Base-by-base conservation (phyloP, 495 filamentous ascomycete genomes). In the Rhypophila decipiens region DNA sequence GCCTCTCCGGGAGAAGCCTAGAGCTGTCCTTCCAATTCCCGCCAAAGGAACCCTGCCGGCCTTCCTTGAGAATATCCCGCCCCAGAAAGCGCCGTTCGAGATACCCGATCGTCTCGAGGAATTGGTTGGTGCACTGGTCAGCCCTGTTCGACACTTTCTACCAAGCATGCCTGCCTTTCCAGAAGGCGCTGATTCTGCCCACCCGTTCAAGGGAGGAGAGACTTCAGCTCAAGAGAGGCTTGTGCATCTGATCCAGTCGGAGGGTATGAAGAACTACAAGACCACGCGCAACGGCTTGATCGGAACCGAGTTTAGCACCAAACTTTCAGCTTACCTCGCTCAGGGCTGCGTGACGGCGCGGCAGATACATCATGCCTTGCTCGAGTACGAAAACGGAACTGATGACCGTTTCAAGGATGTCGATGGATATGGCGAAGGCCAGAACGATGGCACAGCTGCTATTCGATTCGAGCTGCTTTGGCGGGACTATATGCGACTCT, bases 401-500 rank as follows among this genome's bases (percentile, higher is more conserved):
- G 61, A 68, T 21, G 47, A 62, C 27, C 48, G 44, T 2, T 62
- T 60, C 5, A 45, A 51, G 11, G 44, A 58, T 3, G 63, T 64
- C 3, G 44, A 59, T 2, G 82, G 78, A 7, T 85, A 76, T 44
- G 82, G 78, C 9, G 67, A 78, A 19, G 85, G 84, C 3, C 79
- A 86, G 53, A 84, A 78, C 57, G 75, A 78, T 41, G 85, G 85
- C n/a, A 85, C 82, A 0, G 69, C 70, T n/a, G 68, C 63, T 3
- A 69, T 88, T 8, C 77, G 85, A 2, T 83, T 85, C 46, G 82
- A 89, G 50, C 69, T 89, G 1, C 67, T 88, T 1, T 88, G 84
- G 83, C 70, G 84, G 4, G 85, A 88, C 63, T 88, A 88, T 63
- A 86, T 88, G 76, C 71, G 81, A 0, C 74, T 89, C 11, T 82